Evolutionary conservation across 2,329 filamentous ascomycete genomes (phyloP).

Genomic region (Phialocephala sp.): DNA sequence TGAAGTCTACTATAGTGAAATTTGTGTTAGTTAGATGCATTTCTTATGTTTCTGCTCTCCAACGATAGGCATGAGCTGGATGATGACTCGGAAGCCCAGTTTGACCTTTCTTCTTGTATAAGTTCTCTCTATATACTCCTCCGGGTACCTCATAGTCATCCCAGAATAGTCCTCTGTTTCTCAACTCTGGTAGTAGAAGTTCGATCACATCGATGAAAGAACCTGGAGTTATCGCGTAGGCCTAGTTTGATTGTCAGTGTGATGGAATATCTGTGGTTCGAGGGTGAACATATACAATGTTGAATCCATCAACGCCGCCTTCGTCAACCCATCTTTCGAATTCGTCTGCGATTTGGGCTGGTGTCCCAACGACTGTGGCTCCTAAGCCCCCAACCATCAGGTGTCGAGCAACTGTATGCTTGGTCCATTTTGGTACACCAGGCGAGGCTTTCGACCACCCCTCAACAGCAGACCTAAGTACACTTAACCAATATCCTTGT

Average conservation of each 20-base stretch:
- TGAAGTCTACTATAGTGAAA: no score
- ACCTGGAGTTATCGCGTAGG: slow-evolving; percentile 67
- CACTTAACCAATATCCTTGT: no score
- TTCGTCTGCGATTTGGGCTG: slow-evolving; percentile 47
- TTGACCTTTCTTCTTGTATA: slow-evolving; percentile 58
- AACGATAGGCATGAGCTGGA: slow-evolving; percentile 49
- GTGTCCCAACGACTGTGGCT: slow-evolving; percentile 14
- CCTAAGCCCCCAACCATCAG: slow-evolving; percentile 45
- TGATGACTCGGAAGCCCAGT: slow-evolving; percentile 57
- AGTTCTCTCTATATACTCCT: slow-evolving; percentile 65
- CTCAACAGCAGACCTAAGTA: slow-evolving; percentile 54
- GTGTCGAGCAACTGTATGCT: slow-evolving; percentile 70
- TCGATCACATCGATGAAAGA: slow-evolving; percentile 72
- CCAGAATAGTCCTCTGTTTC: slow-evolving; percentile 58
- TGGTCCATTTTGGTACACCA: slow-evolving; percentile 71
- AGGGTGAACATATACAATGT: slow-evolving; percentile 53
- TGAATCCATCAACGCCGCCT: slow-evolving; percentile 76
- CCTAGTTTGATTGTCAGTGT: slow-evolving; percentile 2
- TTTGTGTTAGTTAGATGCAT: no score
- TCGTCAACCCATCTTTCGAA: slow-evolving; percentile 71
- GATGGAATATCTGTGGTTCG: no score
- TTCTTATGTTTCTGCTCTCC: slow-evolving; percentile 33
- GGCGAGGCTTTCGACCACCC: slow-evolving; percentile 62
- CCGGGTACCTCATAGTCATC: slow-evolving; percentile 56
- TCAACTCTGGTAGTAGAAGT: slow-evolving; percentile 67